Evolutionary conservation across 306 rosid species (phyloP).

Genomic region (Trifolium fragiferum): DNA sequence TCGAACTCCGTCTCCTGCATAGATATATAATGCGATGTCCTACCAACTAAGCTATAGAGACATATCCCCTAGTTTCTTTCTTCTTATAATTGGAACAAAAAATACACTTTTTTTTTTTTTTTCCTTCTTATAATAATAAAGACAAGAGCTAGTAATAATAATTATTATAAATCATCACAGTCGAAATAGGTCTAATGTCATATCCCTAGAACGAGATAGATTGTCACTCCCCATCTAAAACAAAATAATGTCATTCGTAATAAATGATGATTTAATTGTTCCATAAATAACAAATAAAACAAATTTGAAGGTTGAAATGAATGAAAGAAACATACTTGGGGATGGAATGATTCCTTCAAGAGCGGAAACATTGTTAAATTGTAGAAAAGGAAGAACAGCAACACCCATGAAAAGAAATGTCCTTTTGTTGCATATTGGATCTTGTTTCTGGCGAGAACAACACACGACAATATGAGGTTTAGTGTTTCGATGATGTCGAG

Average conservation of each 20-base stretch:
- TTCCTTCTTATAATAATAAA: not conserved
- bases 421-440: constrained; percentile 56
- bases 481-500: constrained; percentile 35
- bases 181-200: not conserved
- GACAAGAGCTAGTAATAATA: not conserved
- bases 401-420: constrained; percentile 64
- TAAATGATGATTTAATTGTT: not conserved
- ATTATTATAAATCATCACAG: not conserved
- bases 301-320: not conserved
- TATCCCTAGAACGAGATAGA: not conserved
- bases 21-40: no score
- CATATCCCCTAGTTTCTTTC: no score
- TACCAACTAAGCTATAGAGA: no score
- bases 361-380: constrained; percentile 60
- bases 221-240: not conserved
- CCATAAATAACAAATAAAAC: not conserved
- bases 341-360: constrained; percentile 42
- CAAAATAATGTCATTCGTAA: not conserved
- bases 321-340: constrained; percentile 38
- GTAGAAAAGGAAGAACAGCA: constrained; percentile 69
- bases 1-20: no score
- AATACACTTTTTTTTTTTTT: not conserved
- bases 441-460: constrained; percentile 30
- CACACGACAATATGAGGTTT: constrained; percentile 43
- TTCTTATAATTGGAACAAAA: not conserved